Percentiles rank a stretch among this genome's conserved stretches.
Evolutionary conservation across 768 basidiomycete species (phyloP).

Genomic region (Russula emetica): DNA sequence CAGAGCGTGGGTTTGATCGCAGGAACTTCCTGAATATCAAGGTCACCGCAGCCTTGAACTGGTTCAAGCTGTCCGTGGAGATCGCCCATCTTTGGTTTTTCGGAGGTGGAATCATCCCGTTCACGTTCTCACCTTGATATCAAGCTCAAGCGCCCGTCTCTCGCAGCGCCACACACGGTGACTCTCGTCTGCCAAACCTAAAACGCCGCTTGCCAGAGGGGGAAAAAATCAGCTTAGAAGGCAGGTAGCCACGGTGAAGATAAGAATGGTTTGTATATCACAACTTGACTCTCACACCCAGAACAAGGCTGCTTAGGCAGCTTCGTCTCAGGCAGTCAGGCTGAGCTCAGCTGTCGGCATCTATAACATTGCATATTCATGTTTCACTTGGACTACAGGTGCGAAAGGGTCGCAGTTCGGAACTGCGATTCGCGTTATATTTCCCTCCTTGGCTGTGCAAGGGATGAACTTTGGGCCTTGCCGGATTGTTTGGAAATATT

Average conservation of each 20-base stretch:
- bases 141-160: constrained; percentile 19
- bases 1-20: constrained; percentile 4
- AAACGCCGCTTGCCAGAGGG: constrained; percentile 24
- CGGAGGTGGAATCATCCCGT: constrained; percentile 1
- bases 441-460: background rate
- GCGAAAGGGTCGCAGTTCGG: constrained; percentile 5
- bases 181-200: constrained; percentile 27
- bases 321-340: background rate
- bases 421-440: background rate
- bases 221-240: constrained; percentile 23
- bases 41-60: background rate
- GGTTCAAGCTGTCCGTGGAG: constrained; percentile 2
- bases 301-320: background rate
- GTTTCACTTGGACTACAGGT: background rate
- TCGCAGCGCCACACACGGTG: constrained; percentile 24
- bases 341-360: background rate
- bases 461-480: background rate
- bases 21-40: background rate
- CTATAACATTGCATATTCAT: background rate
- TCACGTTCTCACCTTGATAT: constrained; percentile 10
- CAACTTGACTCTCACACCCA: background rate
- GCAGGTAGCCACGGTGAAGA: constrained; percentile 7
- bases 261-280: background rate
- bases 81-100: constrained; percentile 1
- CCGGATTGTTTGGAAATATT: background rate